Evolutionary conservation across 495 filamentous ascomycete species (phyloP).

Genomic region (Pyrenopolyporus hunteri): DNA sequence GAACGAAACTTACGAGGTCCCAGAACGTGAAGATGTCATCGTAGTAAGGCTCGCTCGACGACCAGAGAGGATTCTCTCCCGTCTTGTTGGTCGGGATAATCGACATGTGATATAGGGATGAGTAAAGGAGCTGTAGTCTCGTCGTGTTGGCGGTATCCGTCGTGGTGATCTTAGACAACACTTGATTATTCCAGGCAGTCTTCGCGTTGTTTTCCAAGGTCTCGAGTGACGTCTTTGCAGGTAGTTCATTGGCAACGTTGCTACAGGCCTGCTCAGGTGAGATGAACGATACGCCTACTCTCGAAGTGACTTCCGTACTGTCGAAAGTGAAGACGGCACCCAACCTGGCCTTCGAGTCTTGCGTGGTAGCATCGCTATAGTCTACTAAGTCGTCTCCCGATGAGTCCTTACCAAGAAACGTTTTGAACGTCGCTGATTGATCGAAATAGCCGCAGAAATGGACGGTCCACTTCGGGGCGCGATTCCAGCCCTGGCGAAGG

Average conservation of each 20-base stretch:
- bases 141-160: conserved; percentile 58
- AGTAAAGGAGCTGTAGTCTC: conserved; percentile 67
- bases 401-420: conserved; percentile 58
- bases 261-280: conserved; percentile 67
- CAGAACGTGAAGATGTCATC: conserved; percentile 64
- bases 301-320: conserved; percentile 56
- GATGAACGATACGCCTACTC: conserved; percentile 75
- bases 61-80: conserved; percentile 73
- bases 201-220: conserved; percentile 56
- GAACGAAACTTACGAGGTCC: conserved; percentile 48
- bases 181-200: conserved; percentile 62
- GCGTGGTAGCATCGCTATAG: conserved; percentile 32
- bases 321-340: conserved; percentile 54
- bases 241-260: conserved; percentile 66
- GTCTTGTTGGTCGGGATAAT: conserved; percentile 74
- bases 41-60: conserved; percentile 68
- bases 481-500: conserved; percentile 48
- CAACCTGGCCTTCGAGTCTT: conserved; percentile 43
- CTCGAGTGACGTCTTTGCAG: conserved; percentile 51
- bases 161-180: conserved; percentile 68
- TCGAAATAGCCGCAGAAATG: conserved; percentile 74
- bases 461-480: conserved; percentile 65
- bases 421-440: conserved; percentile 48
- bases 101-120: conserved; percentile 71
- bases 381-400: conserved; percentile 34